Base-by-base conservation (phyloP, 2,329 filamentous ascomycete genomes). In the Pseudocercospora vitis region DNA sequence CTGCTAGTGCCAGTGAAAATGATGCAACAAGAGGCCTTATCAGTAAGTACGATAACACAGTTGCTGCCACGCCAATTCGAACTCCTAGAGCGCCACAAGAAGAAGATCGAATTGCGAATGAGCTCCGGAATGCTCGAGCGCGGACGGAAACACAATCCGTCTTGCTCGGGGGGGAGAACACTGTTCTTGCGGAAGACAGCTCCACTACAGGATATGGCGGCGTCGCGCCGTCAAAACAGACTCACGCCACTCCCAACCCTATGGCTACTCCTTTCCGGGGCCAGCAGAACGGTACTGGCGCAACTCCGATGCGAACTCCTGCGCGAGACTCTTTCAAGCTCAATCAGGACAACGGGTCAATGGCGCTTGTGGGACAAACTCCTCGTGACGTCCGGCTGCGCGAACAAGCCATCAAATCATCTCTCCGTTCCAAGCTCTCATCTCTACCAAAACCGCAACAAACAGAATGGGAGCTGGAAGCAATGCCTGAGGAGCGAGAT, bases 61-160 rank as follows among this genome's bases (percentile, higher is more conserved):
- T 94, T 68, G 86, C 83, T 50, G 85, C 81, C 55, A 91, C 90
- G 9, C 94, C 94, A 0, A 95, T 99, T 58, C 85, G 94, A 58
- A 99, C 94, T 3, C 94, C 94, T 3, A 85, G 86, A 71, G 94
- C 91, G 3, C 88, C 94, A 0, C 88, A 91, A 44, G 89, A 96
- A 69, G 91, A 99, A 69, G 94, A 99, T 66, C 87, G 90, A 61
- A 94, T 99, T 55, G 91, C 92, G 61, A 99, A 97, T 70, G 94
- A 99, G 72, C 92, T 97, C 58, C 85, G 86, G 54, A 97, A 99
- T 69, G 96, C 96, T 44, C 84, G 88, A 60, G 89, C 94, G 6
- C 77, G 96, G 47, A 97, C 91, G 0, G 88, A 95, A 68, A 97
- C 92, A 0, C 89, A 97, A 65, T 97, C 94, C 16, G 95, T 89